A percentile compares a stretch with the other conserved stretches of the same genome.
Conservation (phyloP, 106 monocot species). For the Ottelia alismoides region DNA sequence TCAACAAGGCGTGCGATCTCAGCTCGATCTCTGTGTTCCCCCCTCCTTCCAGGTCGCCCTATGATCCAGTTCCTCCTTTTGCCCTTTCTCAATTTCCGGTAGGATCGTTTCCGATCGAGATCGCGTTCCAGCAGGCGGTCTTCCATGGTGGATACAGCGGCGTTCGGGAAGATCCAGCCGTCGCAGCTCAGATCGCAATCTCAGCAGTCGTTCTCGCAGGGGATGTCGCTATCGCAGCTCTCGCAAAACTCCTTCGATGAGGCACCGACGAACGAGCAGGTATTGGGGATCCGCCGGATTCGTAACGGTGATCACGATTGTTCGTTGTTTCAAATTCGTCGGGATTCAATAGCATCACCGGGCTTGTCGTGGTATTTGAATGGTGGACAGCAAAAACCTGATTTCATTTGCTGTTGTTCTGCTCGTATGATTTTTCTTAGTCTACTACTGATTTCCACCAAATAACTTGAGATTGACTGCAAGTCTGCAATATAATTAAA, state of each 20-base stretch:
- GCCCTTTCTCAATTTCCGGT: neutral
- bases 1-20: conserved; percentile 97
- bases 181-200: conserved; percentile 78
- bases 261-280: conserved; percentile 54
- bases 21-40: conserved; percentile 94
- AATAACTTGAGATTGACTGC: too few species aligned
- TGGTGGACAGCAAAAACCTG: too few species aligned
- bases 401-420: too few species aligned
- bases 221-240: conserved; percentile 70
- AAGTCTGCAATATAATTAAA: neutral
- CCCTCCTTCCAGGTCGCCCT: conserved; percentile 53
- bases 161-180: conserved; percentile 29
- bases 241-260: conserved; percentile 85
- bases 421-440: too few species aligned
- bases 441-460: too few species aligned
- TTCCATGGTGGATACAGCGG: conserved; percentile 16
- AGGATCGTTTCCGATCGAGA: neutral
- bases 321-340: neutral
- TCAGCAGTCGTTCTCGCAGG: conserved; percentile 90
- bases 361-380: neutral
- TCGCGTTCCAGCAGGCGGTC: conserved; percentile 13
- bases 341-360: neutral
- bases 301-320: neutral
- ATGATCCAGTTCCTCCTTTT: neutral
- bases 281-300: conserved; percentile 6